A percentile compares a stretch with the other conserved stretches of the same genome.
phyloP scores from a whole-genome alignment of 2,329 filamentous ascomycete species.

The Trichoderma koningiopsis region DNA sequence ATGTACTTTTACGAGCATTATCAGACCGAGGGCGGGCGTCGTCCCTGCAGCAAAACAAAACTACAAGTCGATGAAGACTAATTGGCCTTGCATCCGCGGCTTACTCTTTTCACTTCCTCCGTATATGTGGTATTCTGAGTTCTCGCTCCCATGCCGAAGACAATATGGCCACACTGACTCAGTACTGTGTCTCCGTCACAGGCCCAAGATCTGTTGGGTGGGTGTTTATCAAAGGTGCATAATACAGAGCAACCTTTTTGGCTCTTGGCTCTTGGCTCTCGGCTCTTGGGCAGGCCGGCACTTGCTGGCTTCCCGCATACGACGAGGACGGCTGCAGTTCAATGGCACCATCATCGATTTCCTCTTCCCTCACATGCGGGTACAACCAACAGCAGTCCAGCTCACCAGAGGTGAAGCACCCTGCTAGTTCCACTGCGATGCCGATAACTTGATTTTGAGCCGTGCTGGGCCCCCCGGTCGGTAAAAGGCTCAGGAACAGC shows the following conservation, averaged over 20 bases:
- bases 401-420: constrained; percentile 3
- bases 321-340: neutral
- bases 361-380: neutral
- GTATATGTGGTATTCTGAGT: neutral
- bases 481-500: constrained; percentile 17
- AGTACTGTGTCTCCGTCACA: neutral
- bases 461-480: constrained; percentile 9
- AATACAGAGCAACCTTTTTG: neutral
- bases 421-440: constrained; percentile 12
- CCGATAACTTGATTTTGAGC: constrained; percentile 10
- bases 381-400: neutral
- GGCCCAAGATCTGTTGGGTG: neutral
- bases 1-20: neutral
- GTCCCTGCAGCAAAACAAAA: constrained; percentile 10
- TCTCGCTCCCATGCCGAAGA: neutral
- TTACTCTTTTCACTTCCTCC: neutral
- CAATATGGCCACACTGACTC: neutral
- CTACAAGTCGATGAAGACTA: neutral
- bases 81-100: neutral
- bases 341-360: neutral
- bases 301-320: neutral
- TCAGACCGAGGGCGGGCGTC: neutral
- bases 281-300: neutral
- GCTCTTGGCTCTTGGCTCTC: neutral
- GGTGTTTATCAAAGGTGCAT: neutral